Evolutionary conservation across 1,284 basidiomycete genomes (phyloP).

Genomic region (Polyporus tsugae): DNA sequence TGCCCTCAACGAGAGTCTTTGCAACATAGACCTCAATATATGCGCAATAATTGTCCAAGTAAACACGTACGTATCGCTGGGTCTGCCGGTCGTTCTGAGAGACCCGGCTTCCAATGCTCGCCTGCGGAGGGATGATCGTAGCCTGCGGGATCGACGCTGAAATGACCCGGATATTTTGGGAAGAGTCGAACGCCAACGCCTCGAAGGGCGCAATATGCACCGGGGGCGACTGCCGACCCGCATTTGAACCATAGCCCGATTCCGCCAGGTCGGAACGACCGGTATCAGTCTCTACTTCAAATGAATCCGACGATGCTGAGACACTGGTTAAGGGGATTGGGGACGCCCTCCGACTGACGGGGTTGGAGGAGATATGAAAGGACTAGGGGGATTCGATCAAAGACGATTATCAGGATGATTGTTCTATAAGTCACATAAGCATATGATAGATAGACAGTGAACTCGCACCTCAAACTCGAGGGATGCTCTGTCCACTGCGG

Average conservation of each 20-base stretch:
- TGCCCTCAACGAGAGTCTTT: neutral
- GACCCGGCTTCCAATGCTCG: neutral
- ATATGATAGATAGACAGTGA: neutral
- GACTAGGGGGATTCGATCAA: neutral
- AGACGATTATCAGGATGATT: neutral
- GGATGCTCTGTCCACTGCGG: neutral
- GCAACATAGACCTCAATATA: neutral
- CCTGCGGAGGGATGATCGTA: neutral
- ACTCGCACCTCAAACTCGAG: conserved; percentile 6
- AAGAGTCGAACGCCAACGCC: neutral
- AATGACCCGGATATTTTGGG: neutral
- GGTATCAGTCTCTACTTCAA: neutral
- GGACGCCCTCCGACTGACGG: conserved; percentile 16
- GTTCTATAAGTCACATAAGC: neutral
- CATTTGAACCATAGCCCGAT: conserved; percentile 7
- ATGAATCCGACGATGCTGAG: neutral
- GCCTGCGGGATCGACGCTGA: neutral
- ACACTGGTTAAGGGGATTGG: conserved; percentile 8
- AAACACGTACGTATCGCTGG: neutral
- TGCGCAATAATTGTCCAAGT: neutral
- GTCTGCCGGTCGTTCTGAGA: neutral
- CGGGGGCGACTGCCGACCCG: neutral
- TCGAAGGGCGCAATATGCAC: neutral
- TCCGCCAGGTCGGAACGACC: conserved; percentile 7
- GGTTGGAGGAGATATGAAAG: conserved; percentile 11